These are phyloP conservation scores for Astrothelium subdiscretum DNA, from an alignment of 495 filamentous ascomycete species.

Conservation along the genomic window DNA sequence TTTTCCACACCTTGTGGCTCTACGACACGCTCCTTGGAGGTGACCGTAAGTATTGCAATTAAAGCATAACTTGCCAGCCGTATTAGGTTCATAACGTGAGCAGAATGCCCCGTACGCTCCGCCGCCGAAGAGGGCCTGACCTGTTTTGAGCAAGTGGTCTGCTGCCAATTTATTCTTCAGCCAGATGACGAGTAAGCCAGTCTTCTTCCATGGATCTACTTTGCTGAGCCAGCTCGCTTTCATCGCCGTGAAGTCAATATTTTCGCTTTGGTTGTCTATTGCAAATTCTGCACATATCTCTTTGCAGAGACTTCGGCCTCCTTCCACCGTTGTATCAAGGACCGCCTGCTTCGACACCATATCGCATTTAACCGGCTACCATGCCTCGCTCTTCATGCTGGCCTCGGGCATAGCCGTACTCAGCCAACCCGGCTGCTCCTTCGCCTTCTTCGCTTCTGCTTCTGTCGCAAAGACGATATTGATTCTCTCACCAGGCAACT, in stretches of 20 bases:
- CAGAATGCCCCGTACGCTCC: background rate
- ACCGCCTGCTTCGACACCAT: background rate
- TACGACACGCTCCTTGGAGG: background rate
- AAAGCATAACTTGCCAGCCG: background rate
- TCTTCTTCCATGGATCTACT: background rate
- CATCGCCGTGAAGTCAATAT: background rate
- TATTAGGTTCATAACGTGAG: background rate
- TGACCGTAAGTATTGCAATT: background rate
- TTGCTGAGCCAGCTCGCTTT: background rate
- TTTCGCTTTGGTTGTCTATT: background rate
- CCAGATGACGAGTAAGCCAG: background rate
- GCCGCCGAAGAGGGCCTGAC: background rate
- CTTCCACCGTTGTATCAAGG: background rate
- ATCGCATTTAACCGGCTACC: background rate
- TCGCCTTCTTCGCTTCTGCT: constrained; percentile 9
- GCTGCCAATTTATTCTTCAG: background rate
- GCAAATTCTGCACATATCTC: background rate
- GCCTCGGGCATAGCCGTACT: background rate
- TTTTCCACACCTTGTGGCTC: background rate
- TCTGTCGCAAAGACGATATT: constrained; percentile 16
- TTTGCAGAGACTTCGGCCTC: background rate
- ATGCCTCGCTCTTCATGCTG: background rate
- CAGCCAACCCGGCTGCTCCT: background rate
- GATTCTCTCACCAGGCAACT: background rate
- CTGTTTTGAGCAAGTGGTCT: background rate